Percentiles rank a stretch among this genome's conserved stretches.
Conservation (phyloP, 2,329 filamentous ascomycete genomes). For the Arachnomyces sp. region DNA sequence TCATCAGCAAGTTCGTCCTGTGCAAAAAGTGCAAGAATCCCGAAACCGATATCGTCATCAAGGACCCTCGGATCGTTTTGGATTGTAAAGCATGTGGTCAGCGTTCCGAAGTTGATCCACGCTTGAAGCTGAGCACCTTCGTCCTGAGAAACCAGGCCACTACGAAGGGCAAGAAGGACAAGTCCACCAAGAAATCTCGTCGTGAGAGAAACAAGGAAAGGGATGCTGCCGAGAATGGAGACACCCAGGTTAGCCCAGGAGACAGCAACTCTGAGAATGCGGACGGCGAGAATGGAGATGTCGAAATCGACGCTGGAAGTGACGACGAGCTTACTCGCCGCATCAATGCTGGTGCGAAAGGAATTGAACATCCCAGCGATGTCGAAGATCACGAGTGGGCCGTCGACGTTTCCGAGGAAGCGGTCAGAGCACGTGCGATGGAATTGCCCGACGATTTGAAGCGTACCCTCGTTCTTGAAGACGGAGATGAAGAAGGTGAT, state of each 20-base stretch:
- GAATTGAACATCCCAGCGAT: slow-evolving; percentile 62
- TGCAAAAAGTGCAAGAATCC: slow-evolving; percentile 99
- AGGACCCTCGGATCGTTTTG: slow-evolving; percentile 82
- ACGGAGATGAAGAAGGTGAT: slow-evolving; percentile 72
- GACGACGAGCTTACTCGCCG: slow-evolving; percentile 85
- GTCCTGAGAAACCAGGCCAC: slow-evolving; percentile 90
- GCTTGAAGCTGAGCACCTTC: slow-evolving; percentile 93
- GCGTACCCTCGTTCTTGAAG: slow-evolving; percentile 76
- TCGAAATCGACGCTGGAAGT: slow-evolving; percentile 64
- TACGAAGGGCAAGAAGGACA: slow-evolving; percentile 94
- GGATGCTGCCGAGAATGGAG: slow-evolving; percentile 48
- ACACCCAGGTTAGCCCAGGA: slow-evolving; percentile 54
- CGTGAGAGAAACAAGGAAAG: slow-evolving; percentile 69
- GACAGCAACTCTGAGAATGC: slow-evolving; percentile 59
- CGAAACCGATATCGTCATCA: slow-evolving; percentile 92
- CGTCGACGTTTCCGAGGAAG: slow-evolving; percentile 91
- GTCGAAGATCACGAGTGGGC: slow-evolving; percentile 88
- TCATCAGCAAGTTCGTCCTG: slow-evolving; percentile 97
- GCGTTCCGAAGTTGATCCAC: slow-evolving; percentile 81
- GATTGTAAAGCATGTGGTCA: slow-evolving; percentile 99
- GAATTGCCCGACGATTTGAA: slow-evolving; percentile 92
- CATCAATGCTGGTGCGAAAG: slow-evolving; percentile 60
- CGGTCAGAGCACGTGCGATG: slow-evolving; percentile 88
- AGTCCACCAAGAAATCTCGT: slow-evolving; percentile 86
- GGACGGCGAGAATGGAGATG: slow-evolving; percentile 57